Conservation (phyloP, 306 rosid species). For the Vachellia pachyceras region DNA sequence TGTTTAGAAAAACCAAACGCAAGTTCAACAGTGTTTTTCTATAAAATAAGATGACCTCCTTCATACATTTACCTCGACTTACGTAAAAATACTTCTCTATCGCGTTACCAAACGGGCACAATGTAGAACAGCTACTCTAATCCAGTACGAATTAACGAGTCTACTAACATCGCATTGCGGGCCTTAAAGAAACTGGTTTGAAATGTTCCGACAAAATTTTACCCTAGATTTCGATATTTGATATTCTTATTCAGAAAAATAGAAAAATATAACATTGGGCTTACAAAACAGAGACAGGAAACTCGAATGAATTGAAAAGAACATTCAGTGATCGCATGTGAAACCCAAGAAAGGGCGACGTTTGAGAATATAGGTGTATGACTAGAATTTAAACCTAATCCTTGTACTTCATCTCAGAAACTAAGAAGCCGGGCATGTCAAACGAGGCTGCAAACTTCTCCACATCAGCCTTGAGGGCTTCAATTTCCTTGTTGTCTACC, state of each 20-base stretch:
- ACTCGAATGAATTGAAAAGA: constrained; percentile 34
- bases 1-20: too few relatives aligned
- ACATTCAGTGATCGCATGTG: constrained; percentile 5
- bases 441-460: constrained; percentile 80
- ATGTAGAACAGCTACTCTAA: not conserved
- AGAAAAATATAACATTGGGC: not conserved
- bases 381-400: constrained; percentile 53
- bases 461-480: constrained; percentile 79
- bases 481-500: constrained; percentile 80
- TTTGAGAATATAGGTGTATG: not conserved
- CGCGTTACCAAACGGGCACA: too few relatives aligned
- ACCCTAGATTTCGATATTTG: constrained; percentile 8
- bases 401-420: constrained; percentile 87
- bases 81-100: too few relatives aligned
- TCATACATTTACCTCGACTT: too few relatives aligned
- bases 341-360: not conserved
- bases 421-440: constrained; percentile 87
- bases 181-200: too few relatives aligned
- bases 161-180: not conserved
- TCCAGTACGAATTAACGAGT: not conserved
- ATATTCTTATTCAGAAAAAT: constrained; percentile 33
- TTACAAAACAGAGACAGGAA: constrained; percentile 20
- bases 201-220: not conserved
- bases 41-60: too few relatives aligned
- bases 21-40: too few relatives aligned